These are phyloP conservation scores for Mediolabrus comicus DNA, from an alignment of 108 stramenopile species.

Conservation along the genomic window DNA sequence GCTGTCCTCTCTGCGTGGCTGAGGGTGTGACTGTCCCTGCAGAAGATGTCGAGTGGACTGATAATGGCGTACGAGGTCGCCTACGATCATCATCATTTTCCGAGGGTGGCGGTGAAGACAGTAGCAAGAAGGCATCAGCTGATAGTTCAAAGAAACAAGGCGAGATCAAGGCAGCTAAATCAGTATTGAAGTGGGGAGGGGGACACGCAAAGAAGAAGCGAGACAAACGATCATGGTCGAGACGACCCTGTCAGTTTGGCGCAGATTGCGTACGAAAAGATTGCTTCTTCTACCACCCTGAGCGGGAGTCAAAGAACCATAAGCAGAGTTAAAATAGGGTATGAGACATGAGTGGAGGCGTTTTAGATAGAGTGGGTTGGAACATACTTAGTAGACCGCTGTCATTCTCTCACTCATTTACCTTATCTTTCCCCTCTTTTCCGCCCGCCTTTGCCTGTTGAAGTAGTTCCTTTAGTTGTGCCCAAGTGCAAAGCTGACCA, in stretches of 20 bases:
- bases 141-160: slow-evolving; percentile 3
- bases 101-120: slow-evolving; percentile 11
- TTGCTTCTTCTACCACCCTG: slow-evolving; percentile 85
- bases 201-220: slow-evolving; percentile 85
- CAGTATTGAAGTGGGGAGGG: slow-evolving; percentile 92
- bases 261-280: slow-evolving; percentile 71
- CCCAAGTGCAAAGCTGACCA: too few relatives aligned
- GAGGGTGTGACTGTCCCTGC: slow-evolving; percentile 81
- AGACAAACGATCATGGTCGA: slow-evolving; percentile 46
- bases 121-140: neutral
- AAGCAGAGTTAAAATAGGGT: neutral
- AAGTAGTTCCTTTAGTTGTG: too few relatives aligned
- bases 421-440: too few relatives aligned
- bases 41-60: slow-evolving; percentile 78
- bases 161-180: slow-evolving; percentile 64
- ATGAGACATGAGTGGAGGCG: too few relatives aligned
- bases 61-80: slow-evolving; percentile 73
- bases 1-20: slow-evolving; percentile 84
- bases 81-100: slow-evolving; percentile 28
- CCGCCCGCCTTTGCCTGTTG: too few relatives aligned
- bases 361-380: too few relatives aligned
- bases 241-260: slow-evolving; percentile 74
- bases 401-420: too few relatives aligned
- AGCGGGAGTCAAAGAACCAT: slow-evolving; percentile 7
- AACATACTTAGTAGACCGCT: too few relatives aligned